Evolutionary conservation across 768 basidiomycete species (phyloP).

Genomic region (Daedaleopsis nitida): DNA sequence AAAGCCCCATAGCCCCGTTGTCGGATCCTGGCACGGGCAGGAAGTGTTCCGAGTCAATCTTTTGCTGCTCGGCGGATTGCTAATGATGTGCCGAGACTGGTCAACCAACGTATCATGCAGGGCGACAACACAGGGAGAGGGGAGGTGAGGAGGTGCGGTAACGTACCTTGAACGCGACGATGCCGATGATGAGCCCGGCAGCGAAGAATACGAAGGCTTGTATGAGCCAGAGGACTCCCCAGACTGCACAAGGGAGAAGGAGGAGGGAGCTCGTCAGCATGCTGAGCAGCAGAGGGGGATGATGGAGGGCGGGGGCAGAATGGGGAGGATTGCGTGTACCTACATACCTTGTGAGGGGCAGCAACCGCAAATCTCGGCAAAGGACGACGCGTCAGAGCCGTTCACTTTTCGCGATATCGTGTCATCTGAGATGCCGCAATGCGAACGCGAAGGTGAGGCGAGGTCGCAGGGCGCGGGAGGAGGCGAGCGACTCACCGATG

Average conservation of each 20-base stretch:
- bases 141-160: neutral
- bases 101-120: neutral
- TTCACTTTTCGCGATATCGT: constrained; percentile 85
- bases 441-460: neutral
- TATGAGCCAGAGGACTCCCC: constrained; percentile 90
- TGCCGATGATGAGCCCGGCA: constrained; percentile 72
- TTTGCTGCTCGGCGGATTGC: constrained; percentile 64
- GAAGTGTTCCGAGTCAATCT: constrained; percentile 53
- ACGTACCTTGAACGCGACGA: constrained; percentile 79
- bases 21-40: constrained; percentile 58
- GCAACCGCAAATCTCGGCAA: constrained; percentile 84
- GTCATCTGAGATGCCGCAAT: constrained; percentile 57
- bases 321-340: neutral
- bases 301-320: neutral
- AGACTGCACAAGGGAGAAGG: constrained; percentile 53
- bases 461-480: neutral
- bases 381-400: constrained; percentile 83
- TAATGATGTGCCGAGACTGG: constrained; percentile 26
- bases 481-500: constrained; percentile 50
- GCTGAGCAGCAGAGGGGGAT: too few relatives aligned
- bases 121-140: too few relatives aligned
- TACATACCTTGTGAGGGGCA: constrained; percentile 73
- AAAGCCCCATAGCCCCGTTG: constrained; percentile 20
- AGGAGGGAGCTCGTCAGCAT: too few relatives aligned
- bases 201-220: constrained; percentile 75